Evolutionary conservation across 2,329 filamentous ascomycete species (phyloP), one percentile per base, ranked within the genome.

Genomic region (Pseudopyricularia cyperi): DNA sequence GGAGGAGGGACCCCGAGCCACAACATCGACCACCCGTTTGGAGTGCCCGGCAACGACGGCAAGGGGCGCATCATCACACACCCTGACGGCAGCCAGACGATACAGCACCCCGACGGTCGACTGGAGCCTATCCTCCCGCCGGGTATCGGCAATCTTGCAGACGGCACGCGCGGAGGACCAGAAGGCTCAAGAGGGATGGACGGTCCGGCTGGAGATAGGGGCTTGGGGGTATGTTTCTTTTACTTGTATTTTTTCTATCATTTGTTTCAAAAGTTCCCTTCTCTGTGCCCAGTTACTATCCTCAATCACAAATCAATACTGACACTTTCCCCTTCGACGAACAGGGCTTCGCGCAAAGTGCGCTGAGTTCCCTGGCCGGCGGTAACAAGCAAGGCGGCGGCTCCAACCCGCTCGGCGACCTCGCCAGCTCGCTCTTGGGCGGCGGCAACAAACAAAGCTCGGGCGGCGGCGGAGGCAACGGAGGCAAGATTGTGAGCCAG

Each of bases 21-120:
- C 53, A 70, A 65, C 51, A 60, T 64, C 55, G 78, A 83, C 19
- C 81, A 85, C 59, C 82, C 82, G 5, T 85, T 83, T 65, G 78
- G 79, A 54, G 68, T 72, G 12, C 77, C 75, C 32, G 39, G 58
- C 56, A 50, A 48, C 15, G 35, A 60, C 60, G 50, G 52, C 17
- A 70, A 67, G 44, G 67, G 69, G 51, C 70, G 80, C 63, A 68
- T 81, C 57, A 81, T 82, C 63, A 80, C 76, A 42, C 79, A 82
- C 59, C 73, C 76, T 9, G 79, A 83, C 64, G 80, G 80, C 48
- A 75, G 71, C 53, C 78, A 82, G 68, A 82, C 77, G 39, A 71
- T 80, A 51, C 75, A 75, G 57, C 72, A 81, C 60, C 67, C 77
- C 14, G 79, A 83, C 61, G 80, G 79, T 37, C 74, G 74, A 34